Evolutionary conservation across 495 filamentous ascomycete genomes (phyloP).

Genomic region (Penicillium pulvis): DNA sequence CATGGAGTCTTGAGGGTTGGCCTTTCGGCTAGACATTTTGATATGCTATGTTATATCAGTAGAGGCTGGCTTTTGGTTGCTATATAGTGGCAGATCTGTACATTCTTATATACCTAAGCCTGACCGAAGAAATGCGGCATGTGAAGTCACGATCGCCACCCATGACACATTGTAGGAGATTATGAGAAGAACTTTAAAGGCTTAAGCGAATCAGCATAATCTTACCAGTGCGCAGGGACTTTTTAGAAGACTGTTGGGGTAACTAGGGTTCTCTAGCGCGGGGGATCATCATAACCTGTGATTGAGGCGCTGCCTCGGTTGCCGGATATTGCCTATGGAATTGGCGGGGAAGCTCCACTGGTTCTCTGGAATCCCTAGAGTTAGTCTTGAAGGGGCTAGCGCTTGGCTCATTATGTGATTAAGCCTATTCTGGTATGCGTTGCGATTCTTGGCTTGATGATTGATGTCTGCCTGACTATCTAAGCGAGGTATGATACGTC

Average conservation of each 20-base stretch:
- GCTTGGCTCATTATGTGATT: background rate
- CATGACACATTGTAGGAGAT: conserved; percentile 5
- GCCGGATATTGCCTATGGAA: conserved; percentile 9
- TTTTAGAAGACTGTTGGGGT: conserved; percentile 5
- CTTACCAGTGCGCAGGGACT: background rate
- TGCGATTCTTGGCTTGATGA: background rate
- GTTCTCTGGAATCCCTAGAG: background rate
- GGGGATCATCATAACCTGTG: conserved; percentile 15
- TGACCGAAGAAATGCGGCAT: conserved; percentile 1
- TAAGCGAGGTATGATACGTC: background rate
- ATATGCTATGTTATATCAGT: background rate
- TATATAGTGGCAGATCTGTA: background rate
- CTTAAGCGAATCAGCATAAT: conserved; percentile 9
- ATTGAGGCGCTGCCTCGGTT: conserved; percentile 18
- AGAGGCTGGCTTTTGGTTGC: background rate
- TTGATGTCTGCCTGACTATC: background rate
- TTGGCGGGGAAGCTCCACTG: conserved; percentile 14
- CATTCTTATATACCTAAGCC: conserved; percentile 9
- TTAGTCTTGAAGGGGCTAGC: background rate
- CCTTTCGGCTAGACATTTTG: conserved; percentile 10
- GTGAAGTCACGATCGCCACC: conserved; percentile 23
- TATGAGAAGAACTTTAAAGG: conserved; percentile 8
- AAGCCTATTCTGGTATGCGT: background rate
- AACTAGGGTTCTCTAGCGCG: conserved; percentile 5
- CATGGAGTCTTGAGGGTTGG: conserved; percentile 30